Conservation (phyloP, 116 monocot species). For the Papilionanthe hybrid region DNA sequence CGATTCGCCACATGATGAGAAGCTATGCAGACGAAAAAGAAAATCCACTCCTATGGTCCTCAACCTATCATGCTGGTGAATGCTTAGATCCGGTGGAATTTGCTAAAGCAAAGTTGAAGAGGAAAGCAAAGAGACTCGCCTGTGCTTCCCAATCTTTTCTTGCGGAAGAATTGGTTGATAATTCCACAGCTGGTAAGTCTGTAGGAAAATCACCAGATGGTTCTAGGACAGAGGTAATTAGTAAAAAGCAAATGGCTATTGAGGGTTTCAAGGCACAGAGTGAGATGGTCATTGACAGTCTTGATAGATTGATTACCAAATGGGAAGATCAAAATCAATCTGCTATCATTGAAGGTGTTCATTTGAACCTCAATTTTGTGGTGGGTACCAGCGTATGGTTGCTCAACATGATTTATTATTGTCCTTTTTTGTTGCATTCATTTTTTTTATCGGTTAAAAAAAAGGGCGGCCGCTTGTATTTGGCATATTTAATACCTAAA, state of each 20-base stretch:
- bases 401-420: not conserved
- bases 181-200: slow-evolving; percentile 5
- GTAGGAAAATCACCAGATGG: slow-evolving; percentile 7
- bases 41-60: slow-evolving; percentile 90
- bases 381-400: slow-evolving; percentile 10
- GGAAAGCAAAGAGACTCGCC: slow-evolving; percentile 21
- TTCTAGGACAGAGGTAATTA: slow-evolving; percentile 13
- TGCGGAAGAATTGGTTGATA: slow-evolving; percentile 6
- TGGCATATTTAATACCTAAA: no score
- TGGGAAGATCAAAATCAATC: slow-evolving; percentile 56
- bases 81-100: slow-evolving; percentile 25
- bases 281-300: slow-evolving; percentile 63
- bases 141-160: slow-evolving; percentile 3
- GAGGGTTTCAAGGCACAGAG: slow-evolving; percentile 62
- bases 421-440: not conserved
- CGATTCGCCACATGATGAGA: slow-evolving; percentile 98
- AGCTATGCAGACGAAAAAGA: slow-evolving; percentile 82
- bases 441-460: not conserved
- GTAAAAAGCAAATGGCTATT: slow-evolving; percentile 34
- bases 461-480: not conserved
- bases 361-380: slow-evolving; percentile 59
- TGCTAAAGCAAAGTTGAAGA: slow-evolving; percentile 21
- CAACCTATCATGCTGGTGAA: slow-evolving; percentile 46
- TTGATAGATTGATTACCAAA: slow-evolving; percentile 42
- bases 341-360: slow-evolving; percentile 36